These are phyloP conservation scores for Prunus davidiana DNA, from an alignment of 306 rosid species.

Conservation along the genomic window DNA sequence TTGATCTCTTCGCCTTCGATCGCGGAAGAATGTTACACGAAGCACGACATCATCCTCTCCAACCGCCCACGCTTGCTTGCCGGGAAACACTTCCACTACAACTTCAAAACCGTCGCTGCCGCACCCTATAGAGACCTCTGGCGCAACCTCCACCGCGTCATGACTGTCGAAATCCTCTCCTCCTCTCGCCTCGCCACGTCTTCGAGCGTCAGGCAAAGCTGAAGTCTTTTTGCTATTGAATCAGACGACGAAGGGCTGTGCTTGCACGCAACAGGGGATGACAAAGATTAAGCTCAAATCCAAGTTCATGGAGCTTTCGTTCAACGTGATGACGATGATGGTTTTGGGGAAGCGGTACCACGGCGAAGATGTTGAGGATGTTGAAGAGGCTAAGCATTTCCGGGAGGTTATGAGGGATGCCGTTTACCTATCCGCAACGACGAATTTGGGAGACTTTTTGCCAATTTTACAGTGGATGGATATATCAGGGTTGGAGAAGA, in stretches of 20 bases:
- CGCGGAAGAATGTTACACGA: constrained; percentile 32
- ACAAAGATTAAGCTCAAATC: constrained; percentile 14
- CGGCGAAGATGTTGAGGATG: constrained; percentile 3
- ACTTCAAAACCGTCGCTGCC: constrained; percentile 10
- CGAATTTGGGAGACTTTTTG: constrained; percentile 18
- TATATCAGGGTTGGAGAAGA: background rate
- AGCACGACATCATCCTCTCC: constrained; percentile 30
- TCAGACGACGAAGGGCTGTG: background rate
- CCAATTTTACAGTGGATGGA: constrained; percentile 16
- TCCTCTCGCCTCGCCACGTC: constrained; percentile 10
- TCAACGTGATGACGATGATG: constrained; percentile 24
- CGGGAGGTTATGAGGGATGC: constrained; percentile 7
- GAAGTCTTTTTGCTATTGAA: constrained; percentile 11
- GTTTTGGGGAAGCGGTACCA: constrained; percentile 22
- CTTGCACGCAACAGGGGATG: background rate
- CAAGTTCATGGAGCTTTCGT: constrained; percentile 8
- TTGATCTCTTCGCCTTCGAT: constrained; percentile 13
- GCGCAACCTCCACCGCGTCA: constrained; percentile 28
- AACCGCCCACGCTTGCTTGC: constrained; percentile 27
- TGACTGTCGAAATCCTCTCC: constrained; percentile 23
- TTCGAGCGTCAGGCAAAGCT: background rate
- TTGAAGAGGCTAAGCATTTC: constrained; percentile 13
- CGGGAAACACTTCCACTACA: constrained; percentile 20
- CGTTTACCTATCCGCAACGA: background rate
- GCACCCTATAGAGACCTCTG: constrained; percentile 28